A percentile compares a stretch with the other conserved stretches of the same genome.
phyloP scores from a whole-genome alignment of 2,329 filamentous ascomycete species.

The Alternaria viburni region DNA sequence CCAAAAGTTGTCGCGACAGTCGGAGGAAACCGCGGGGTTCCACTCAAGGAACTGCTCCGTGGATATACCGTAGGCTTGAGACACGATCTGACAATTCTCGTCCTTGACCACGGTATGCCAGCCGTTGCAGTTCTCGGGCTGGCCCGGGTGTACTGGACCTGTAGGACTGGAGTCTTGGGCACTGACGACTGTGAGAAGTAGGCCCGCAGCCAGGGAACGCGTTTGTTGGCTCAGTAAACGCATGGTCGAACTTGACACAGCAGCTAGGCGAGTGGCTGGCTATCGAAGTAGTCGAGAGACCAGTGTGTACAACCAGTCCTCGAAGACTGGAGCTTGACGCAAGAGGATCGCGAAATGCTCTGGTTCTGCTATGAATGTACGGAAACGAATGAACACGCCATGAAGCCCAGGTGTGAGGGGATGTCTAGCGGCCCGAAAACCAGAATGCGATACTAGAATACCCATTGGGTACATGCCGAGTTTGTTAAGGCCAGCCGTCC shows the following conservation, averaged over 20 bases:
- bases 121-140: background rate
- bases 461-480: background rate
- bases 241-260: background rate
- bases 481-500: background rate
- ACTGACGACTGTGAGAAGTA: background rate
- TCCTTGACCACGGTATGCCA: background rate
- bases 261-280: background rate
- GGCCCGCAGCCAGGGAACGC: background rate
- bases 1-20: slow-evolving; percentile 1
- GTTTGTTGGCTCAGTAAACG: background rate
- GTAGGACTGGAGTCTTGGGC: background rate
- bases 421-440: background rate
- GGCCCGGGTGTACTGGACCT: background rate
- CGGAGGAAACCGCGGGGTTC: background rate
- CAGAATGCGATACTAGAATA: background rate
- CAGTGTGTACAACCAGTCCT: background rate
- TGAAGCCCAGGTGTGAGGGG: background rate
- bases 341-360: background rate
- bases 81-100: background rate
- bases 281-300: background rate
- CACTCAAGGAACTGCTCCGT: background rate
- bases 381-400: background rate
- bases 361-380: background rate
- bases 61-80: background rate
- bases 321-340: background rate